Evolutionary conservation across 202 grass and related monocot genomes (phyloP), one percentile per base, ranked within the genome.

Genomic region (Dendrocalamus latiflorus): DNA sequence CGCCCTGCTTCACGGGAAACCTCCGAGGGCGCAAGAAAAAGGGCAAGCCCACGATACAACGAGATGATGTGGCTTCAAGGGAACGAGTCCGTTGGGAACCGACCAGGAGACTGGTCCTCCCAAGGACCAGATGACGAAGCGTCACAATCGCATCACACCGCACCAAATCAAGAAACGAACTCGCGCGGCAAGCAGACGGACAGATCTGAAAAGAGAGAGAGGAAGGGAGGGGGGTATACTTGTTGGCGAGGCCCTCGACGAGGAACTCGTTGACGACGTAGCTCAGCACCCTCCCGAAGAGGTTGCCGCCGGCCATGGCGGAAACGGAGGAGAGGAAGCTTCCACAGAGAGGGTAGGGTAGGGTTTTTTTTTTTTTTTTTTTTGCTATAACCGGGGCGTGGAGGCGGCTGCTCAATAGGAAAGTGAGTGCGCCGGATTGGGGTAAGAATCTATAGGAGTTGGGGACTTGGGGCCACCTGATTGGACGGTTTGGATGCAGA

Each of bases 51-150:
- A n/a, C n/a, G n/a, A n/a, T 97, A 97, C 93, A 93, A 96, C 94
- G 33, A 24, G 56, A 41, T 33, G 33, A 66, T 91, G 59, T 88
- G 26, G 91, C 86, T 93, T 91, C 89, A 93, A 93, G 91, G 94
- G 89, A 97, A 91, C 94, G 91, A 93, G 84, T 84, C 89, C 75
- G 72, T 66, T 78, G 81, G 74, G 89, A 87, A 92, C 16, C 21
- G 76, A 85, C 16, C 30, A 73, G 74, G 5, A 34, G 47, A 22
- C 71, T 57, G 14, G 78, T 84, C 77, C 70, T 88, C 91, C 85
- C 91, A 88, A 63, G 26, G 86, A 97, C 91, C 94, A 93, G 94
- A 93, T 97, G 80, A 89, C 67, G 91, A 97, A 97, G 91, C 93
- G 34, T 61, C 24, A 50, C 39, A 8, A 86, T 42, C 16, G 22